These are phyloP conservation scores for Gynostemma pentaphyllum DNA, from an alignment of 306 rosid genomes.

Conservation along the genomic window DNA sequence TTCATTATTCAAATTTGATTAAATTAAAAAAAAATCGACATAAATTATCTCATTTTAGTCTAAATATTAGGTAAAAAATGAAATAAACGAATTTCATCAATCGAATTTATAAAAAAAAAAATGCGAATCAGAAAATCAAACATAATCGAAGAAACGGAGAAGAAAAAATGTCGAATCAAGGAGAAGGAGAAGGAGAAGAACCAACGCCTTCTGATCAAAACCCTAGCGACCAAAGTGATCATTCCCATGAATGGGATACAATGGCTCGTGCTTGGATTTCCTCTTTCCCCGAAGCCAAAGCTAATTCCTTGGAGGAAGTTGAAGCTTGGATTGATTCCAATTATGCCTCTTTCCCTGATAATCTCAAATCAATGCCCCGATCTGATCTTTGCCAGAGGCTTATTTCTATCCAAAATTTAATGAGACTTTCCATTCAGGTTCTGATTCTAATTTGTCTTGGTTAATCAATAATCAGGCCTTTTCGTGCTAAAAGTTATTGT, in stretches of 20 bases:
- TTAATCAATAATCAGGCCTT: background rate
- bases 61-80: too few species aligned
- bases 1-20: too few species aligned
- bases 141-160: background rate
- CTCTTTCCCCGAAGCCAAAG: slow-evolving; percentile 72
- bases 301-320: slow-evolving; percentile 65
- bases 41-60: too few species aligned
- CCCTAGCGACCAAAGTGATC: slow-evolving; percentile 28
- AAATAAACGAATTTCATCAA: background rate
- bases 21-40: too few species aligned
- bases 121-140: background rate
- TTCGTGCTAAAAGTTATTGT: background rate
- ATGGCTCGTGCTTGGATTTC: slow-evolving; percentile 95
- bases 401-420: slow-evolving; percentile 69
- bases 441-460: background rate
- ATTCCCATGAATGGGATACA: slow-evolving; percentile 73
- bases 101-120: background rate
- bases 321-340: slow-evolving; percentile 90
- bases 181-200: slow-evolving; percentile 17
- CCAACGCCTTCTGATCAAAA: slow-evolving; percentile 22
- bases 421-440: slow-evolving; percentile 53
- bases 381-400: slow-evolving; percentile 66
- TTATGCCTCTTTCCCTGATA: slow-evolving; percentile 49
- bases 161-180: slow-evolving; percentile 38
- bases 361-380: slow-evolving; percentile 83